Evolutionary conservation across 257 asterid species (phyloP), one percentile per base, ranked within the genome.

Genomic region (Lithospermum erythrorhizon): DNA sequence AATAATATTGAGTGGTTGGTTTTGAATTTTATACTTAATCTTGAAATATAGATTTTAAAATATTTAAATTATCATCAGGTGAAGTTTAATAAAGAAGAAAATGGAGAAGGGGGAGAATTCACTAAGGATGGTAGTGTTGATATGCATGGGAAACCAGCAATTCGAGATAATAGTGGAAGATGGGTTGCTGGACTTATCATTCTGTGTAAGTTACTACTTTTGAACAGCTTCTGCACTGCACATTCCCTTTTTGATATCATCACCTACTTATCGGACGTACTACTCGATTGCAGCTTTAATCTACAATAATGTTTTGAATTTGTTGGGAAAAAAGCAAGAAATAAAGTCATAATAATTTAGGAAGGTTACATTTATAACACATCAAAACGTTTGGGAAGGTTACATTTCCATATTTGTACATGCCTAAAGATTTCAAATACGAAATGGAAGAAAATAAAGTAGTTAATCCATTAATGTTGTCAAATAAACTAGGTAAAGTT

Each of bases 171-270:
- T 11, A 56, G 27, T 14, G 60, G 60, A 14, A 56, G 21, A 56
- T 56, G 60, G 60, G 60, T 56, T 3, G 60, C 60, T 56, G 60
- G 60, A 23, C 27, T 56, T 30, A 23, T 56, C 60, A 56, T 56
- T 11, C 41, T 56, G 4, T 25, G 60, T 56, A 23, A 56, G 60
- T 56, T 0, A 22, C 6, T n/a, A 5, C 9, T 17, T 52, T 32
- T 32, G 45, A 32, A 53, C 20, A 18, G 16, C 20, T 7, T 55
- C 3, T 9, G 25, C 21, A n/a, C 58, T n/a, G 15, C 10, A 54
- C 24, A 55, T 20, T 55, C 15, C 19, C 27, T n/a, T n/a, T 41
- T 59, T 41, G 27, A 30, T 29, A 32, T 24, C 37, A 24, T 56
- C 20, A 56, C 6, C 21, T 56, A 27, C 23, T 29, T 30, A 59